Evolutionary conservation across 495 filamentous ascomycete species (phyloP).

Genomic region (Neurospora discreta): DNA sequence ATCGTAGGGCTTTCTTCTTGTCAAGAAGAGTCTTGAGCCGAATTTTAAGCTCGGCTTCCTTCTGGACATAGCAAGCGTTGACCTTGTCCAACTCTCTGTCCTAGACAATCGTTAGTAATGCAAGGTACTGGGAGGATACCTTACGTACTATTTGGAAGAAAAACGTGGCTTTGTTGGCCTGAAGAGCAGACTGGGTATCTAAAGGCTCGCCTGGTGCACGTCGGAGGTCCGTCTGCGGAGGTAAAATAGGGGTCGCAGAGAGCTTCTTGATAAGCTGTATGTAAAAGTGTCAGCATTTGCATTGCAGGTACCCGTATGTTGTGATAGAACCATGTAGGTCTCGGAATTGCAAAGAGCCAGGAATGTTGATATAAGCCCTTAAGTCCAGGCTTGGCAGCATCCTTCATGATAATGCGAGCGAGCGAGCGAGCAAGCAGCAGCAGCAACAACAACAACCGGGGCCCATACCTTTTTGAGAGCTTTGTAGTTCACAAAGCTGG

Average conservation of each 20-base stretch:
- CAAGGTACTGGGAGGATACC: background rate
- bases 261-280: conserved; percentile 93
- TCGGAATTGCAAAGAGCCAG: background rate
- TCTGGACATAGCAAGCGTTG: conserved; percentile 94
- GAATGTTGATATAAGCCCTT: background rate
- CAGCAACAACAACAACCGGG: background rate
- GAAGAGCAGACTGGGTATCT: conserved; percentile 82
- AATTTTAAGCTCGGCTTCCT: conserved; percentile 95
- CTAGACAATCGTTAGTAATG: conserved; percentile 37
- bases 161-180: conserved; percentile 96
- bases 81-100: conserved; percentile 97
- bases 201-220: conserved; percentile 27
- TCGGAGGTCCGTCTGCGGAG: conserved; percentile 54
- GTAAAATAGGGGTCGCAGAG: conserved; percentile 76
- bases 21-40: conserved; percentile 84
- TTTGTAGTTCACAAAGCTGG: conserved; percentile 98
- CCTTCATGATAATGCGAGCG: background rate
- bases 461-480: conserved; percentile 82
- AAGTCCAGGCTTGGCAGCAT: background rate
- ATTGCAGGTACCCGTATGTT: background rate
- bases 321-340: background rate
- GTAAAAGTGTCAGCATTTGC: conserved; percentile 15
- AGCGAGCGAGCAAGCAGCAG: background rate
- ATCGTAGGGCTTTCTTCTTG: conserved; percentile 82
- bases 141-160: conserved; percentile 84